Evolutionary conservation across 495 filamentous ascomycete genomes (phyloP), one percentile per base, ranked within the genome.

Genomic region (Friedmanniomyces simplex): DNA sequence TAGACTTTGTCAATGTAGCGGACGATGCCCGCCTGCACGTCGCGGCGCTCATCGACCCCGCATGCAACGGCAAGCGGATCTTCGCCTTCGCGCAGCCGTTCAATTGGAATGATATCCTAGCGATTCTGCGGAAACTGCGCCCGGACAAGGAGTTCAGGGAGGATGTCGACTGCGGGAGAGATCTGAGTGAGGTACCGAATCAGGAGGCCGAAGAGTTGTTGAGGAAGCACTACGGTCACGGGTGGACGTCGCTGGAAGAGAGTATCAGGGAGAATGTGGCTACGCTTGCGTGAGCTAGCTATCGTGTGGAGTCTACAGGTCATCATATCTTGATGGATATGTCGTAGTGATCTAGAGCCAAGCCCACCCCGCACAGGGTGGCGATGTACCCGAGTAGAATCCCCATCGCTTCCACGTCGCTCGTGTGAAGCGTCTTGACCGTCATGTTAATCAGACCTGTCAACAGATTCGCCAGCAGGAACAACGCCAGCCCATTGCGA

Each of bases 381-480:
- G 72, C 76, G 36, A 82, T 81, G 71, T 97, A 97, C 7, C 61
- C 82, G 16, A 85, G 68, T 61, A 98, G 63, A 43, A 96, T 79
- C 0, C 66, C 82, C 83, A 96, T 87, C 2, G 88, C 81, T 46
- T 73, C 66, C 11, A 73, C 60, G 24, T 77, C 75, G 11, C 74
- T 75, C 34, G 86, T 76, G 66, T 89, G 77, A 65, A 96, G 69
- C 1, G 94, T 97, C 43, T 83, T 83, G 13, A 96, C 67, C 22
- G 81, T 86, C 70, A 99, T 69, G 67, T 99, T 97, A 41, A 96
- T 87, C 4, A 85, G 66, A 2, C 93, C 93, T 1, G 93, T 97
- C 51, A 95, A 68, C 20, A 97, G 69, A 66, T 97, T 99, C 3
- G 94, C 89, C 18, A 89, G 63, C 54, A 99, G 70, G 69, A 99